Conservation (phyloP, 768 basidiomycete species). For the Mycena leptocephala region DNA sequence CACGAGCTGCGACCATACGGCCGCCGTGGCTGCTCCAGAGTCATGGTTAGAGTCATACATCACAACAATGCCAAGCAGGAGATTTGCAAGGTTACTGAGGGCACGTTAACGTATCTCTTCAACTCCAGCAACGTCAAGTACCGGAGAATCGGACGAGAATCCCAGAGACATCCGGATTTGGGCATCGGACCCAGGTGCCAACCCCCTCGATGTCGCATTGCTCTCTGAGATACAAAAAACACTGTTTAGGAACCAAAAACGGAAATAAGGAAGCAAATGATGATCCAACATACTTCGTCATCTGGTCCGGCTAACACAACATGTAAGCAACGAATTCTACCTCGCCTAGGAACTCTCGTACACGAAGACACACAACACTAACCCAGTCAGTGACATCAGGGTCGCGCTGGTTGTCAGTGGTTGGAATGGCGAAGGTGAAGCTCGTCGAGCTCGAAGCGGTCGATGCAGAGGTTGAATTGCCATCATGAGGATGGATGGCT, state of each 20-base stretch:
- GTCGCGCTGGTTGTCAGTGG: not conserved
- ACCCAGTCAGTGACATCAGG: not conserved
- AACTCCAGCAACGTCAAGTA: not conserved
- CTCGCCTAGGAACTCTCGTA: not conserved
- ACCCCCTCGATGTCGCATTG: not conserved
- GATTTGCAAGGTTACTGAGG: conserved; percentile 8
- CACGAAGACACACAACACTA: not conserved
- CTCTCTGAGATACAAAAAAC: not conserved
- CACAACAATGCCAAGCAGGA: conserved; percentile 6
- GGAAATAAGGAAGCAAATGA: too few relatives aligned
- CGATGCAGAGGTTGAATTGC: not conserved
- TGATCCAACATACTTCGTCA: not conserved
- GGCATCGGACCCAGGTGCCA: not conserved
- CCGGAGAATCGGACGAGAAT: conserved; percentile 20
- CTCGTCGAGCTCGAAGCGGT: not conserved
- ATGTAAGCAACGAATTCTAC: not conserved
- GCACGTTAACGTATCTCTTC: not conserved
- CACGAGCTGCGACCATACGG: conserved; percentile 16
- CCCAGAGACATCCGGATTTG: conserved; percentile 18
- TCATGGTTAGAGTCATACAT: conserved; percentile 12
- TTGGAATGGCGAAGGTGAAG: not conserved
- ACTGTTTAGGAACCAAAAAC: not conserved
- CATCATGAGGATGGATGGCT: not conserved
- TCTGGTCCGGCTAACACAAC: not conserved
- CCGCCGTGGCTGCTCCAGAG: not conserved